phyloP scores from a whole-genome alignment of 139 green algal genomes.

The Tetradesmus lagerheimii region DNA sequence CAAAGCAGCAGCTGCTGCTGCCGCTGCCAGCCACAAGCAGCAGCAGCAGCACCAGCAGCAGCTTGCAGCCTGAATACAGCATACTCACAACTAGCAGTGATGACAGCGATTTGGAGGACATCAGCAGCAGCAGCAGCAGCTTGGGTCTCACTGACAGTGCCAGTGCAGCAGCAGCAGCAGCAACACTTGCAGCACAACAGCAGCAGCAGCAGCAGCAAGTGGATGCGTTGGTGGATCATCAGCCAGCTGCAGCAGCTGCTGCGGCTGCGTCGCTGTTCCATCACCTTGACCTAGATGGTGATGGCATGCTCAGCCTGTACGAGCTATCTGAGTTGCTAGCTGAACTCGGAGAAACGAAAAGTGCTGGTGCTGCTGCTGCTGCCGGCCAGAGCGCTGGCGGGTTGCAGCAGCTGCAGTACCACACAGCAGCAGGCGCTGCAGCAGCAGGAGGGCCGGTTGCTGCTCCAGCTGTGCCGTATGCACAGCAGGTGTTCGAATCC shows the following conservation, averaged over 20 bases:
- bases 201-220: slow-evolving; percentile 26
- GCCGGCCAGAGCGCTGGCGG: neutral
- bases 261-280: slow-evolving; percentile 60
- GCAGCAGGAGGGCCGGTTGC: neutral
- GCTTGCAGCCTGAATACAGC: slow-evolving; percentile 47
- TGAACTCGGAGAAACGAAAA: slow-evolving; percentile 58
- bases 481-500: slow-evolving; percentile 26
- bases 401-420: neutral
- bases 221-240: neutral
- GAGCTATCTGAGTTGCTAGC: slow-evolving; percentile 62
- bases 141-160: neutral
- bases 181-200: neutral
- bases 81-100: slow-evolving; percentile 29
- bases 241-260: slow-evolving; percentile 8
- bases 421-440: neutral
- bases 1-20: slow-evolving; percentile 46
- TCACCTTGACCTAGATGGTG: slow-evolving; percentile 71
- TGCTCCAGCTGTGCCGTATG: slow-evolving; percentile 9
- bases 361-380: neutral
- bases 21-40: neutral
- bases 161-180: neutral
- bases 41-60: slow-evolving; percentile 19
- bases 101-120: neutral
- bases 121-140: slow-evolving; percentile 33
- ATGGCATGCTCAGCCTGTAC: slow-evolving; percentile 62